Percentiles rank a stretch among this genome's conserved stretches.
Evolutionary conservation across 2,329 filamentous ascomycete genomes (phyloP).

Genomic region (Colletotrichum siamense): DNA sequence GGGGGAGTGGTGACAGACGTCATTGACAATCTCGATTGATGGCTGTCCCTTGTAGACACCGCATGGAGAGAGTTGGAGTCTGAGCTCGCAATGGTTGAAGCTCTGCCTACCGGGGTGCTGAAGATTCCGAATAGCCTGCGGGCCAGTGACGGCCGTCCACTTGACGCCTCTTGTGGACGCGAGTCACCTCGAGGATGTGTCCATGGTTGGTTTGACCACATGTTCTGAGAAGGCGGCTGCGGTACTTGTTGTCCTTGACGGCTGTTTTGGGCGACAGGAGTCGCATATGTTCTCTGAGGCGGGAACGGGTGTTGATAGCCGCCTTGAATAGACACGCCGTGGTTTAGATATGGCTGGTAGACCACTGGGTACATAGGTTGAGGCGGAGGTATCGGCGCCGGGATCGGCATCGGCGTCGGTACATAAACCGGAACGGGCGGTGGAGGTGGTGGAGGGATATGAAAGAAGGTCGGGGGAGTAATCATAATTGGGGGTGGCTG

Average conservation of each 20-base stretch:
- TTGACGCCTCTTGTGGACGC: background rate
- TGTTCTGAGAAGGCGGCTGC: background rate
- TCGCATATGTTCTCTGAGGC: background rate
- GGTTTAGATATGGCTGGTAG: constrained; percentile 8
- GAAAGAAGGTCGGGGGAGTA: background rate
- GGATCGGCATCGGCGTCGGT: background rate
- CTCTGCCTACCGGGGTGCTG: constrained; percentile 35
- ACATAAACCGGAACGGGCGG: background rate
- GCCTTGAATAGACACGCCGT: background rate
- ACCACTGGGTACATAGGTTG: constrained; percentile 25
- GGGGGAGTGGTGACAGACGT: background rate
- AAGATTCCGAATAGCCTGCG: constrained; percentile 29
- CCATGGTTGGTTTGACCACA: background rate
- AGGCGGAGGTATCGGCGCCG: background rate
- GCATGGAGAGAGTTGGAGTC: background rate
- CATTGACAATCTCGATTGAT: background rate
- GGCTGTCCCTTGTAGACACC: background rate
- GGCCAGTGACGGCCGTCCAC: background rate
- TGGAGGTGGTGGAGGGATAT: constrained; percentile 6
- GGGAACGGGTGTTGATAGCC: background rate
- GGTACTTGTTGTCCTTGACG: background rate
- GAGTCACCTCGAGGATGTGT: background rate
- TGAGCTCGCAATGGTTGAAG: constrained; percentile 38
- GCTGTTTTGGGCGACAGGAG: background rate
- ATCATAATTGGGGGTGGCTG: background rate